These are phyloP conservation scores for Neoarthrinium moseri DNA, from an alignment of 2,329 filamentous ascomycete genomes.

Conservation along the genomic window DNA sequence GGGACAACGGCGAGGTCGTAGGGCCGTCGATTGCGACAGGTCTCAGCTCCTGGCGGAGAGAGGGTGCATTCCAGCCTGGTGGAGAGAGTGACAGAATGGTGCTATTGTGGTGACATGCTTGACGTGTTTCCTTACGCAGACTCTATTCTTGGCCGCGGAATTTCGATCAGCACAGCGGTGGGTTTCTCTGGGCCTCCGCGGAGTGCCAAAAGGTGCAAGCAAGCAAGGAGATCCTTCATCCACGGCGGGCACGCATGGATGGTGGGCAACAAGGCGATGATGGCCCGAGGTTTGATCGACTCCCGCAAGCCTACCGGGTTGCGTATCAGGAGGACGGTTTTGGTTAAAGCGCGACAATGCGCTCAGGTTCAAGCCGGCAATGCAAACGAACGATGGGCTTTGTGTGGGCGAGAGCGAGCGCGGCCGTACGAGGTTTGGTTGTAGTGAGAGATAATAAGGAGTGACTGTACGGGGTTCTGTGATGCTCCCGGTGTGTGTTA, in stretches of 20 bases:
- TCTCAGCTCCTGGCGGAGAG: slow-evolving; percentile 5
- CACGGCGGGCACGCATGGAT: not conserved
- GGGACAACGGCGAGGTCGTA: not conserved
- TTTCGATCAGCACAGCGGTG: slow-evolving; percentile 6
- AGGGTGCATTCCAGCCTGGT: slow-evolving; percentile 6
- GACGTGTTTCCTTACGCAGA: not conserved
- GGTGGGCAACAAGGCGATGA: not conserved
- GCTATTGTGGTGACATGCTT: slow-evolving; percentile 8
- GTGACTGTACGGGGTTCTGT: not conserved
- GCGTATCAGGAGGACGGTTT: slow-evolving; percentile 1
- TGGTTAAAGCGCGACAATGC: slow-evolving; percentile 7
- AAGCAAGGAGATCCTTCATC: too few relatives aligned
- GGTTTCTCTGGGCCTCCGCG: not conserved
- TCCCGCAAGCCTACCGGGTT: slow-evolving; percentile 1
- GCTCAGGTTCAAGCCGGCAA: slow-evolving; percentile 5
- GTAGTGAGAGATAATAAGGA: not conserved
- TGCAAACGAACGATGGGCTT: not conserved
- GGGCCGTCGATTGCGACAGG: slow-evolving; percentile 9
- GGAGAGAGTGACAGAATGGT: not conserved
- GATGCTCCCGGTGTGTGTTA: not conserved
- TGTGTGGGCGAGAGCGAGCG: not conserved
- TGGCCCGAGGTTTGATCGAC: slow-evolving; percentile 8
- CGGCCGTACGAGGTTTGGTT: not conserved
- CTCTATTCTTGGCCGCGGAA: slow-evolving; percentile 5
- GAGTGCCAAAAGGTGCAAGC: not conserved